Conservation (phyloP, 768 basidiomycete genomes). For the Pleurotus ostreatus region DNA sequence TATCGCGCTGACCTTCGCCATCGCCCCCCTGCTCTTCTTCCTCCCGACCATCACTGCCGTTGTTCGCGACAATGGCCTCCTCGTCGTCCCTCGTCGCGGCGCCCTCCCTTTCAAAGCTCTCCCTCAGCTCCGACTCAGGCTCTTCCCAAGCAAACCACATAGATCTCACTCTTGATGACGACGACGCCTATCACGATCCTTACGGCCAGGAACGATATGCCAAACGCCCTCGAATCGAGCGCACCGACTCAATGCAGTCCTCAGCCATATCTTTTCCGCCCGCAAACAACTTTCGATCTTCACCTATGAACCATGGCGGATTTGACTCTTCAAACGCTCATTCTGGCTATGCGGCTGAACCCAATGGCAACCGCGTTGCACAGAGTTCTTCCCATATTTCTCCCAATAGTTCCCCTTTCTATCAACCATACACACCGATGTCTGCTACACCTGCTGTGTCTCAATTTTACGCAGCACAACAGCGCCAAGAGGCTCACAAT, state of each 20-base stretch:
- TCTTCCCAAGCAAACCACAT: conserved; percentile 51
- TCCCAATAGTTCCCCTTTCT: conserved; percentile 10
- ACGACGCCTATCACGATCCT: conserved; percentile 32
- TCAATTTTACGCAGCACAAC: conserved; percentile 22
- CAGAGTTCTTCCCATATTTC: conserved; percentile 14
- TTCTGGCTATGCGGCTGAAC: conserved; percentile 9
- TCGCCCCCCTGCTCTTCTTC: not conserved
- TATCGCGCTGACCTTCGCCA: conserved; percentile 1
- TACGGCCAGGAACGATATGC: conserved; percentile 26
- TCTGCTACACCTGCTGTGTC: conserved; percentile 45
- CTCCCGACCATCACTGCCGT: not conserved
- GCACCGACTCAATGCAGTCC: conserved; percentile 14
- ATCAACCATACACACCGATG: conserved; percentile 34
- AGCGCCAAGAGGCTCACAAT: conserved; percentile 15
- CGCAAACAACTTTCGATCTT: conserved; percentile 14
- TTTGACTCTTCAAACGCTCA: conserved; percentile 5
- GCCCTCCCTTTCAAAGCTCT: conserved; percentile 28
- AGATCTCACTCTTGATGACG: conserved; percentile 71
- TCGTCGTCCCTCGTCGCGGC: conserved; percentile 26
- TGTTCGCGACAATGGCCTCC: conserved; percentile 14
- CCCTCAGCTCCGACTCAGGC: conserved; percentile 16
- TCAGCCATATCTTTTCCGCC: conserved; percentile 13
- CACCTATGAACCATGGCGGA: conserved; percentile 3
- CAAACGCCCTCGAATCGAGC: conserved; percentile 39
- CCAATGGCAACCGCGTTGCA: conserved; percentile 2